Evolutionary conservation across 2,329 filamentous ascomycete species (phyloP).

Genomic region (Clarireedia monteithiana): DNA sequence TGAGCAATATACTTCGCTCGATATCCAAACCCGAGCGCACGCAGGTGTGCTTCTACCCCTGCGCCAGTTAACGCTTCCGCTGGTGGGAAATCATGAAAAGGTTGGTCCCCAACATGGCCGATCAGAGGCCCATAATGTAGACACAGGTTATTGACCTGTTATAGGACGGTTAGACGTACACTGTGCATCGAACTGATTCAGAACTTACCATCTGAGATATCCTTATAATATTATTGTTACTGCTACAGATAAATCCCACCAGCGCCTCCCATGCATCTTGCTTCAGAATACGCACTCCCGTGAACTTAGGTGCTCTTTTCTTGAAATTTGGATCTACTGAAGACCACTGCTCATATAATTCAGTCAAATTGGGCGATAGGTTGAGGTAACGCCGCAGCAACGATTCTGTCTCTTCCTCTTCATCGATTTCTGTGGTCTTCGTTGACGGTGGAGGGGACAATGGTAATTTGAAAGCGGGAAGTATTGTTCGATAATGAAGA

Average conservation of each 20-base stretch:
- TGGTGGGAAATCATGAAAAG: constrained; percentile 81
- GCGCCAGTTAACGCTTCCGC: constrained; percentile 64
- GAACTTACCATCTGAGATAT: constrained; percentile 82
- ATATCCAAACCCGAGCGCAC: constrained; percentile 87
- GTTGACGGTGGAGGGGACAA: constrained; percentile 30
- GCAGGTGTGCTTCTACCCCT: constrained; percentile 72
- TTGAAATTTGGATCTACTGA: constrained; percentile 79
- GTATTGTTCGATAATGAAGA: constrained; percentile 73
- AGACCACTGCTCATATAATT: constrained; percentile 84
- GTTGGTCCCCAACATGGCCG: constrained; percentile 57
- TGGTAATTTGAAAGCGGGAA: constrained; percentile 35
- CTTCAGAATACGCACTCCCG: constrained; percentile 82
- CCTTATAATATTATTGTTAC: constrained; percentile 93
- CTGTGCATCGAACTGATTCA: not conserved
- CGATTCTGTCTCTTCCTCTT: constrained; percentile 62
- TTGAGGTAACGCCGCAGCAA: constrained; percentile 84
- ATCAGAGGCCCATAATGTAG: constrained; percentile 74
- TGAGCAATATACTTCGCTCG: constrained; percentile 85
- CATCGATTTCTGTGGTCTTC: constrained; percentile 30
- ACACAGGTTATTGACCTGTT: constrained; percentile 76
- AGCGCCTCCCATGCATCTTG: constrained; percentile 96
- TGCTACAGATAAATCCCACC: constrained; percentile 93
- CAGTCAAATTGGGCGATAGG: constrained; percentile 64
- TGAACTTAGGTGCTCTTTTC: constrained; percentile 77
- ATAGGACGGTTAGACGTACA: not conserved